Evolutionary conservation across 176 grass and related monocot species (phyloP).

Genomic region (Zoysia japonica): DNA sequence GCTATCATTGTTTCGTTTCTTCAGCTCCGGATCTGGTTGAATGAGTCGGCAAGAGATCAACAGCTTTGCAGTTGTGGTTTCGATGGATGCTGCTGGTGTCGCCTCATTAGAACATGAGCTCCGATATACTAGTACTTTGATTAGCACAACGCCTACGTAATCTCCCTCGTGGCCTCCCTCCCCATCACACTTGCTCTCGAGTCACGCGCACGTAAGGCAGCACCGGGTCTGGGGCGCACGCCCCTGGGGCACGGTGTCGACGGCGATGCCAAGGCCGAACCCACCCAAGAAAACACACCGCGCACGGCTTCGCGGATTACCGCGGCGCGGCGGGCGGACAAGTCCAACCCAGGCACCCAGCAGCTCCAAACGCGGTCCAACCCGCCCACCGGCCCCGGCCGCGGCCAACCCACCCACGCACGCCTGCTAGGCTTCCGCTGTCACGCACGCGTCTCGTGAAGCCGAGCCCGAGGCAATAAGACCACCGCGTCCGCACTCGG

Average conservation of each 20-base stretch:
- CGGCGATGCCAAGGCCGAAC: constrained; percentile 1
- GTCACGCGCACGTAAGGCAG: constrained; percentile 38
- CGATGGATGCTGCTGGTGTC: background rate
- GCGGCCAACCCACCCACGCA: background rate
- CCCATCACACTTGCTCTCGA: constrained; percentile 6
- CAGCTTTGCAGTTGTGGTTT: background rate
- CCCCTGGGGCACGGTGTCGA: background rate
- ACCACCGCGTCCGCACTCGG: constrained; percentile 26
- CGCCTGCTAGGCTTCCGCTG: background rate
- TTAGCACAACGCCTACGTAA: background rate
- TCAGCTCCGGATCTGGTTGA: background rate
- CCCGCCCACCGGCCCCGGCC: background rate
- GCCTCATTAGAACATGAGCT: background rate
- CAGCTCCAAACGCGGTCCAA: constrained; percentile 12
- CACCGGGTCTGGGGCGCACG: constrained; percentile 10
- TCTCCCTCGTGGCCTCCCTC: background rate
- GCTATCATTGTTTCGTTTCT: background rate
- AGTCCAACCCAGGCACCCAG: constrained; percentile 19
- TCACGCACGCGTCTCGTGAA: constrained; percentile 1
- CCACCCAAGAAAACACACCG: background rate
- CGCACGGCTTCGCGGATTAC: constrained; percentile 12
- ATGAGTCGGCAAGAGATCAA: background rate
- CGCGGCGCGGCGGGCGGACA: constrained; percentile 25
- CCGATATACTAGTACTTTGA: background rate
- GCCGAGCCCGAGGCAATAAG: constrained; percentile 41